Evolutionary conservation across 106 monocot genomes (phyloP).

Genomic region (Agapanthus africanus): DNA sequence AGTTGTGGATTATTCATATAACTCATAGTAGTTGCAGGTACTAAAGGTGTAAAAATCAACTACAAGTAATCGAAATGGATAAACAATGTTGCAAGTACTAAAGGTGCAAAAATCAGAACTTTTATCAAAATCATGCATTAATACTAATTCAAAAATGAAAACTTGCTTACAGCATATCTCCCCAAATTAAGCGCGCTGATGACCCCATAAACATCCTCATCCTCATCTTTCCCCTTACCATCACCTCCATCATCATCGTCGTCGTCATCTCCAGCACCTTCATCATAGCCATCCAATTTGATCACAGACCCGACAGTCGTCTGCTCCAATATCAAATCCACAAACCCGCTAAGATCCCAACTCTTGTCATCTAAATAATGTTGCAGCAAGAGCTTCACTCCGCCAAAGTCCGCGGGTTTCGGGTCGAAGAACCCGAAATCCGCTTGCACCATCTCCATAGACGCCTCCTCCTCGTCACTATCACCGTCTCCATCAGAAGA

Average conservation of each 20-base stretch:
- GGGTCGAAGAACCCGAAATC: slow-evolving; percentile 98
- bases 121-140: no score
- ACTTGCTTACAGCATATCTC: slow-evolving; percentile 58
- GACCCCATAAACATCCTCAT: slow-evolving; percentile 59
- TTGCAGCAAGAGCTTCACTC: slow-evolving; percentile 66
- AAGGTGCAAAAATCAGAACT: no score
- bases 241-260: slow-evolving; percentile 12
- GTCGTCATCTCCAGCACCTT: slow-evolving; percentile 4
- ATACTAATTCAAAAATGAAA: slow-evolving; percentile 2
- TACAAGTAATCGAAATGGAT: no score
- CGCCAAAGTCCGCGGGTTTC: slow-evolving; percentile 67
- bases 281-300: slow-evolving; percentile 41
- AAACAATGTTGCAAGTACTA: no score
- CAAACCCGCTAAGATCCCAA: slow-evolving; percentile 88
- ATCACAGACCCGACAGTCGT: slow-evolving; percentile 89
- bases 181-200: slow-evolving; percentile 69
- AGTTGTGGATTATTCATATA: no score
- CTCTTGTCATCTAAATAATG: slow-evolving; percentile 50
- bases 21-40: no score
- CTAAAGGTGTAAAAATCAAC: no score
- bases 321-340: slow-evolving; percentile 81
- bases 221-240: slow-evolving; percentile 21
- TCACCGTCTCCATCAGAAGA: slow-evolving; percentile 1
- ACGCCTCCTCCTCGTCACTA: slow-evolving; percentile 16
- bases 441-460: slow-evolving; percentile 45